A percentile compares a stretch with the other conserved stretches of the same genome.
These are phyloP conservation scores for Diversispora epigaea DNA, from an alignment of 192 early-diverging fungal species.

Conservation along the genomic window DNA sequence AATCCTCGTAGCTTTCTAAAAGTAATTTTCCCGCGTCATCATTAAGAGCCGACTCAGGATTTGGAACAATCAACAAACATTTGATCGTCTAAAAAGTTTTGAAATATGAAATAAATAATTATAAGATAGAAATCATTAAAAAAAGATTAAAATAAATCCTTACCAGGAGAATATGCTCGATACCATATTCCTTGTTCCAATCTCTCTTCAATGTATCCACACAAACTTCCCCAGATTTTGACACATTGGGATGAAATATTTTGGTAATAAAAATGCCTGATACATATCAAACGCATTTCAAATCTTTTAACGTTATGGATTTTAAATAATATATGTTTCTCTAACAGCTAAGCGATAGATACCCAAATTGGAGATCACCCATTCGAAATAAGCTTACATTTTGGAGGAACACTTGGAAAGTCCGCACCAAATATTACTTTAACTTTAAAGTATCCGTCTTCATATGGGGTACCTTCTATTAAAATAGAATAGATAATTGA, in stretches of 20 bases:
- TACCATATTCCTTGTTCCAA: slow-evolving; percentile 86
- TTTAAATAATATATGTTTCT: too few relatives aligned
- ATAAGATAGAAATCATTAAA: neutral
- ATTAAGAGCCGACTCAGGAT: slow-evolving; percentile 94
- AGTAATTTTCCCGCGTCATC: slow-evolving; percentile 91
- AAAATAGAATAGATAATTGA: neutral
- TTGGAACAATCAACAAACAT: slow-evolving; percentile 91
- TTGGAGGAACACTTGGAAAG: slow-evolving; percentile 84
- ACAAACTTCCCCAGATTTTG: slow-evolving; percentile 86
- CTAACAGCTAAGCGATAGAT: too few relatives aligned
- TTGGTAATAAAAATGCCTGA: slow-evolving; percentile 84
- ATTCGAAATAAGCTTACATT: slow-evolving; percentile 52
- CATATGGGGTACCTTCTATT: slow-evolving; percentile 79
- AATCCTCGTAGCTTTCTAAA: slow-evolving; percentile 83
- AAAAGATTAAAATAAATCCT: slow-evolving; percentile 26
- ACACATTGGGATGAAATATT: slow-evolving; percentile 97
- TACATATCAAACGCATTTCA: neutral
- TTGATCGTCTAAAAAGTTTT: slow-evolving; percentile 73
- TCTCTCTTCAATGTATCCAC: slow-evolving; percentile 96
- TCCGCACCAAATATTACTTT: slow-evolving; percentile 66
- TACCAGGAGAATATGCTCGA: slow-evolving; percentile 84
- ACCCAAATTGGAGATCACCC: too few relatives aligned
- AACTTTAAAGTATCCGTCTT: slow-evolving; percentile 74
- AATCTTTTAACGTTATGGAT: neutral
- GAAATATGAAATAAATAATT: neutral